Conservation (phyloP, 257 asterid species). For the Solanum sparsipilum region DNA sequence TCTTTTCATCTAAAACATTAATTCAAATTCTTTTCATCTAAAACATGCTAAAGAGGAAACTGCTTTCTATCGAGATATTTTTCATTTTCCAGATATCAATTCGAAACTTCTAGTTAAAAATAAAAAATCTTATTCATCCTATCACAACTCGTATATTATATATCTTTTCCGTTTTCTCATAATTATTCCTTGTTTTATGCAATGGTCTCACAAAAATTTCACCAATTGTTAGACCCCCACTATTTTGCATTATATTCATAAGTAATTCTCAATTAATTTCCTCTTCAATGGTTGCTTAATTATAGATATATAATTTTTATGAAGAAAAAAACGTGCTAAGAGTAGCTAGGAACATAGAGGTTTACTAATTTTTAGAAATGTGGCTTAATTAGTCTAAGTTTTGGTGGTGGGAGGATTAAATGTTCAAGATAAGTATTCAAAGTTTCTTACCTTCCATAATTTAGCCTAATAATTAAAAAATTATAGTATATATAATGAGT, state of each 20-base stretch:
- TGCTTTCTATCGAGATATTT: neutral
- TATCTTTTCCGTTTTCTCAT: neutral
- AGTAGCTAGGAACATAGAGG: neutral
- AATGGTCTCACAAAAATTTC: neutral
- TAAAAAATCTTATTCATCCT: neutral
- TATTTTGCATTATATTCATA: neutral
- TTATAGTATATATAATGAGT: neutral
- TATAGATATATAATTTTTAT: neutral
- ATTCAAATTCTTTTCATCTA: neutral
- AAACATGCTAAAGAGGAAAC: neutral
- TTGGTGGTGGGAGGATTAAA: neutral
- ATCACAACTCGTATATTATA: neutral
- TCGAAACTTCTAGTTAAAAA: neutral
- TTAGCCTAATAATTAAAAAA: neutral
- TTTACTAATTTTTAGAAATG: neutral
- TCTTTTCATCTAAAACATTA: neutral
- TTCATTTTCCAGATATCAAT: neutral
- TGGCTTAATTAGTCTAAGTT: neutral
- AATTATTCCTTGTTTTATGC: neutral
- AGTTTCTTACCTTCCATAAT: neutral
- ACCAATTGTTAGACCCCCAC: neutral
- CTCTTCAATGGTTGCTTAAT: neutral
- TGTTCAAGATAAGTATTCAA: neutral
- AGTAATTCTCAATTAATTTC: neutral
- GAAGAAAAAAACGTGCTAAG: neutral